Evolutionary conservation across 169 alveolate species (phyloP), one percentile per base, ranked within the genome.

Genomic region (Eimeria necatrix): DNA sequence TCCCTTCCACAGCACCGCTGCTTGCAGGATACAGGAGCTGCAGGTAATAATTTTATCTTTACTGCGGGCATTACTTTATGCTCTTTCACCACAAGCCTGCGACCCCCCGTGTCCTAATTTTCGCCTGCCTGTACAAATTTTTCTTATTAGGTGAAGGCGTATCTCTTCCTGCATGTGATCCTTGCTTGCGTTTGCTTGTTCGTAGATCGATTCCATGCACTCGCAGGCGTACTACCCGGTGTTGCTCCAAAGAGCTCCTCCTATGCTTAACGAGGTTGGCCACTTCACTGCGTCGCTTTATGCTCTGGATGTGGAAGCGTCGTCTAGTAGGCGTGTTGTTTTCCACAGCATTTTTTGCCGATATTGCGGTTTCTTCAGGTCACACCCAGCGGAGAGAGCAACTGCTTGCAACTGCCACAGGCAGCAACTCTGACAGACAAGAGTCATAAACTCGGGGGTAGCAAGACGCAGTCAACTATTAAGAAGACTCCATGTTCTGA

Each of bases 211-310:
- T 60, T 78, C 89, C 60, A 92, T 81, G 95, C 95, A 86, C 93
- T 78, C 87, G 46, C 95, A 92, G 52, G 95, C 95, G 76, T 73
- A 78, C 71, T 92, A 92, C 76, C 95, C 95, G 52, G 95, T 92
- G 70, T 86, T 92, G 22, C 93, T 92, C 22, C 95, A 92, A 41
- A 78, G 95, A 32, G 95, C 95, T 46, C 90, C 89, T 53, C 84
- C 94, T 20, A 48, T 48, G 91, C 93, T 93, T 7, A 59, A 26
- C 74, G 93, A 85, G 92, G 92, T 85, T 41, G 64, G 92, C 9
- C 41, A 10, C 16, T 5, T 16, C 51, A 20, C 26, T 24, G 4
- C 4, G 16, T 16, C 41, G 16, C 49, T 14, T 81, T 53, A 4
- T 5, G 59, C 16, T 53, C 52, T 22, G 41, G 73, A 26, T 14